A percentile compares a stretch with the other conserved stretches of the same genome.
phyloP scores from a whole-genome alignment of 2,329 filamentous ascomycete genomes.

The Sclerotinia subarctica region DNA sequence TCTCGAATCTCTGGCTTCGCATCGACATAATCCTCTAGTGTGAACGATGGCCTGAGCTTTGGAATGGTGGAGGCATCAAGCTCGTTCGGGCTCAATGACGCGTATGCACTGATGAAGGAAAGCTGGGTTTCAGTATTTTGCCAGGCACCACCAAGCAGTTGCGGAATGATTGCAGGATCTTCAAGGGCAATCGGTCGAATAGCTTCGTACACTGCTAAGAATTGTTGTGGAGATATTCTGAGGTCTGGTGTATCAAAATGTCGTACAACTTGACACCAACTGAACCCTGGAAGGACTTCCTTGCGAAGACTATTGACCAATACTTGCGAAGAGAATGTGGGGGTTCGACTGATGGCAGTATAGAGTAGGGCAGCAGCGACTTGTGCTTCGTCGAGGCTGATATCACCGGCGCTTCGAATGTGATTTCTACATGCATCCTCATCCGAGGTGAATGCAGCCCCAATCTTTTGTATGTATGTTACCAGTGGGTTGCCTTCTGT shows the following conservation, averaged over 20 bases:
- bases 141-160: conserved; percentile 88
- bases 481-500: conserved; percentile 58
- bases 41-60: conserved; percentile 74
- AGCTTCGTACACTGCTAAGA: conserved; percentile 75
- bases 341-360: conserved; percentile 56
- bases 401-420: conserved; percentile 51
- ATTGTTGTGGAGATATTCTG: conserved; percentile 74
- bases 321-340: conserved; percentile 50
- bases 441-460: conserved; percentile 70
- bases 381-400: conserved; percentile 75
- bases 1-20: conserved; percentile 57
- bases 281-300: conserved; percentile 61
- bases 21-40: conserved; percentile 58
- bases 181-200: conserved; percentile 69
- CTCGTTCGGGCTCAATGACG: conserved; percentile 69
- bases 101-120: conserved; percentile 87
- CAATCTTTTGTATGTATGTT: conserved; percentile 69
- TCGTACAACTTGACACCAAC: conserved; percentile 68
- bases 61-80: conserved; percentile 85
- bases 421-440: conserved; percentile 61
- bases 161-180: conserved; percentile 74
- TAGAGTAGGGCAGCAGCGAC: conserved; percentile 76
- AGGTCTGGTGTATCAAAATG: conserved; percentile 79
- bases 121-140: conserved; percentile 81
- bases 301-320: conserved; percentile 62